Evolutionary conservation across 164 flowering plant species (phyloP), one percentile per base, ranked within the genome.

Genomic region (Aristolochia californica): DNA sequence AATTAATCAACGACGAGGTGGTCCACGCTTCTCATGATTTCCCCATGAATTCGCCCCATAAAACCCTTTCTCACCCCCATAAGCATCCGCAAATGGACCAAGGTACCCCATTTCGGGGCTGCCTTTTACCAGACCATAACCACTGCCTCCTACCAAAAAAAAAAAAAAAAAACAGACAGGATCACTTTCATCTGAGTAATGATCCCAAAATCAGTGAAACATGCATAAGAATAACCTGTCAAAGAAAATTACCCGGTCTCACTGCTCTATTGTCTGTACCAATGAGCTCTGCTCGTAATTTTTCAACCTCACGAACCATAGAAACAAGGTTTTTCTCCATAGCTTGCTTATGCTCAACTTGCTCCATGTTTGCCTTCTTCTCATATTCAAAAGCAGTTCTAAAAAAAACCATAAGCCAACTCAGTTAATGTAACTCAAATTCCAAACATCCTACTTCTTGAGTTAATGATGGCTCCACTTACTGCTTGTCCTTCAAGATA

Each of bases 301-400:
- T 80, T 71, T 83, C 87, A 26, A 85, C 60, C 51, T 85, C 88
- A 43, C 83, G 82, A 71, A 87, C 85, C 85, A 83, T 76, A 28
- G 83, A 67, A 30, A 80, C 48, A 22, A 85, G 80, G 58, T 81
- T 85, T 43, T 80, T 76, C 74, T 85, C 87, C 87, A 85, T 74
- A 40, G 74, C 74, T 61, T 71, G 72, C 68, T 71, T 85, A 61
- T 78, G 82, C 62, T 74, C 79, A 56, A 69, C 54, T 56, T 67
- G 77, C 58, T 83, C 86, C 53, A 70, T 74, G 53, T 77, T 83
- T 60, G 82, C 75, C 69, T 80, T 86, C 74, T 79, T 86, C 72
- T 82, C 89, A 72, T 58, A 77, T 20, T 83, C 87, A 68, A 68
- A 66, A 53, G 72, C 80, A 59, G 80, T 72, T 76, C 94, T 86